A percentile compares a stretch with the other conserved stretches of the same genome.
phyloP scores from a whole-genome alignment of 768 basidiomycete genomes.

The Termitomyces heimii region DNA sequence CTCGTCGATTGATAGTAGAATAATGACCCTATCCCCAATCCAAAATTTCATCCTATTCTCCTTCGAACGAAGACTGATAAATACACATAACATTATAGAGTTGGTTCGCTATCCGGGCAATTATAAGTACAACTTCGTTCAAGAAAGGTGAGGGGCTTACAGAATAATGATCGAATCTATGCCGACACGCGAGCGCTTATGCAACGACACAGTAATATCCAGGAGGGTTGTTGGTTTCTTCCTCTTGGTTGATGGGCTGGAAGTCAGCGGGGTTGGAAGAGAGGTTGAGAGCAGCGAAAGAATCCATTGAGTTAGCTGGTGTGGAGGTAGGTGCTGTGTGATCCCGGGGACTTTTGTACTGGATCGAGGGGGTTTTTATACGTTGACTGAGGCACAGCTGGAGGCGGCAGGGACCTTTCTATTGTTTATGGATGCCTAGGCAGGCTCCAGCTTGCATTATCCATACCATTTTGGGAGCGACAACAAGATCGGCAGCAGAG shows the following conservation, averaged over 20 bases:
- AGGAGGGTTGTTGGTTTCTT: background rate
- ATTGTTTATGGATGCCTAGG: background rate
- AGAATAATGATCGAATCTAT: background rate
- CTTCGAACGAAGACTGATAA: background rate
- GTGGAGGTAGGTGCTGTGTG: background rate
- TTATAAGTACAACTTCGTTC: background rate
- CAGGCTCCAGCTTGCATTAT: background rate
- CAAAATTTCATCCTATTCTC: background rate
- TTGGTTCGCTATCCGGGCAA: background rate
- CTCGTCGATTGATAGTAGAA: no score
- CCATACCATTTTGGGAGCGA: background rate
- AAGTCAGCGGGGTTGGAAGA: background rate
- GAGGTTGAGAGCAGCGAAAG: background rate
- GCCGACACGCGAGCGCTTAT: background rate
- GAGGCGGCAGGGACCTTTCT: background rate
- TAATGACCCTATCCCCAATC: no score
- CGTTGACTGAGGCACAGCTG: background rate
- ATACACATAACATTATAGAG: background rate
- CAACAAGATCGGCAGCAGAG: background rate
- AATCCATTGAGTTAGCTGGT: background rate
- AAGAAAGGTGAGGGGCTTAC: background rate
- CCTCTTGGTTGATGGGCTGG: background rate
- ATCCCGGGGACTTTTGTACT: background rate
- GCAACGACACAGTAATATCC: background rate
- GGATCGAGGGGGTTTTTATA: background rate